Base-by-base conservation (phyloP, 2,329 filamentous ascomycete species). In the Lasiodiplodia citricola region DNA sequence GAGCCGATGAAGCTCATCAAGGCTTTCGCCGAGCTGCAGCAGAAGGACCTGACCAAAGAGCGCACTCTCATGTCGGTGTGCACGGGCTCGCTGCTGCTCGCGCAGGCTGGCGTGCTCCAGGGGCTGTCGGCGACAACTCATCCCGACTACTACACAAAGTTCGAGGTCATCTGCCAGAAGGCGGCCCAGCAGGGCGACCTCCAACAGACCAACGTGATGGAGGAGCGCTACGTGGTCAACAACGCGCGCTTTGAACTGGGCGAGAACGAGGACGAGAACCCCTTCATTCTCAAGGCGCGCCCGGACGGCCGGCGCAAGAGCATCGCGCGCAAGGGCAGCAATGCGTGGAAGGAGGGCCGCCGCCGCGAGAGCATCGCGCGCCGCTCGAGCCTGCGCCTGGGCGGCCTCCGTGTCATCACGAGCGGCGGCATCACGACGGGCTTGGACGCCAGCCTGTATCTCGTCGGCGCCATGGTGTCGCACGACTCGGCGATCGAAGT, bases 181-280 rank as follows among this genome's bases (percentile, higher is more conserved):
- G 88, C 89, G 58, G 87, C 91, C 56, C 87, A 88, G 69, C 86
- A 89, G 71, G 89, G 92, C 79, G 84, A 91, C 73, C 87, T 88
- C 68, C 91, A 94, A 83, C 90, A 92, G 76, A 93, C 92, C 74
- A 92, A 96, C 76, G 91, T 96, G 71, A 87, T 95, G 76, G 92
- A 96, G 76, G 90, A 92, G 76, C 87, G 92, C 76, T 96, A 96
- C 78, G 92, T 96, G 23, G 93, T 96, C 79, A 96, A 96, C 86
- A 96, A 96, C 82, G 90, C 94, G 70, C 91, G 93, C 74, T 96
- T 95, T 79, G 92, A 96, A 74, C 84, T 96, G 54, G 87, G 86
- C 73, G 91, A 91, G 70, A 89, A 94, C 76, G 88, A 92, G 76
- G 91, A 94, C 71, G 90, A 94, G 80, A 95, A 93, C 80, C 92